These are phyloP conservation scores for Botrytis galanthina DNA, from an alignment of 2,329 filamentous ascomycete species.

Conservation along the genomic window DNA sequence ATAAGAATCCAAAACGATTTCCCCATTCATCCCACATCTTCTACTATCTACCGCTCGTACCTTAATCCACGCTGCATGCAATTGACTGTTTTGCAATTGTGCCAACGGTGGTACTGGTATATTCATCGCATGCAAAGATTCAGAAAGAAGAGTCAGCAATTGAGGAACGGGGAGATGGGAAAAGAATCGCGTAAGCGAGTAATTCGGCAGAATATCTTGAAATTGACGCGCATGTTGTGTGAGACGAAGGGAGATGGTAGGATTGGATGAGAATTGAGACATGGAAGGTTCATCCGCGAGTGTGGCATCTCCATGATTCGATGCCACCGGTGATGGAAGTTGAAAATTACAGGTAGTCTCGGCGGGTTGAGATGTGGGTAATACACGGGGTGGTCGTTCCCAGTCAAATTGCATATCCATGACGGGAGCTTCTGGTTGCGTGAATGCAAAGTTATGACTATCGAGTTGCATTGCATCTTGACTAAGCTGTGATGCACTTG, in stretches of 20 bases:
- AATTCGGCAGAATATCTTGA: slow-evolving; percentile 83
- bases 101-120: slow-evolving; percentile 61
- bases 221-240: slow-evolving; percentile 89
- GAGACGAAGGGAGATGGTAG: slow-evolving; percentile 74
- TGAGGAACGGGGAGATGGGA: slow-evolving; percentile 73
- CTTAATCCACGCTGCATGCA: slow-evolving; percentile 62
- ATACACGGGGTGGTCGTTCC: slow-evolving; percentile 62
- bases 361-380: slow-evolving; percentile 46
- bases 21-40: slow-evolving; percentile 70
- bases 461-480: slow-evolving; percentile 71
- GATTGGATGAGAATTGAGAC: slow-evolving; percentile 79
- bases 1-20: slow-evolving; percentile 69
- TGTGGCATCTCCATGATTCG: slow-evolving; percentile 36
- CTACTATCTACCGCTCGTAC: slow-evolving; percentile 73
- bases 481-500: slow-evolving; percentile 43
- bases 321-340: slow-evolving; percentile 4
- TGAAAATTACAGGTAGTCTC: slow-evolving; percentile 50
- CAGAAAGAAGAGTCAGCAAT: slow-evolving; percentile 75
- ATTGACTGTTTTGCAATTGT: slow-evolving; percentile 47
- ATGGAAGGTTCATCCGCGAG: slow-evolving; percentile 84
- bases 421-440: slow-evolving; percentile 77
- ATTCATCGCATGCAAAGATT: slow-evolving; percentile 81
- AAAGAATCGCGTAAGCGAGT: slow-evolving; percentile 88
- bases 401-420: slow-evolving; percentile 80
- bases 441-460: slow-evolving; percentile 62